A percentile compares a stretch with the other conserved stretches of the same genome.
These are phyloP conservation scores for Alternaria arborescens DNA, from an alignment of 2,329 filamentous ascomycete genomes.

Conservation along the genomic window DNA sequence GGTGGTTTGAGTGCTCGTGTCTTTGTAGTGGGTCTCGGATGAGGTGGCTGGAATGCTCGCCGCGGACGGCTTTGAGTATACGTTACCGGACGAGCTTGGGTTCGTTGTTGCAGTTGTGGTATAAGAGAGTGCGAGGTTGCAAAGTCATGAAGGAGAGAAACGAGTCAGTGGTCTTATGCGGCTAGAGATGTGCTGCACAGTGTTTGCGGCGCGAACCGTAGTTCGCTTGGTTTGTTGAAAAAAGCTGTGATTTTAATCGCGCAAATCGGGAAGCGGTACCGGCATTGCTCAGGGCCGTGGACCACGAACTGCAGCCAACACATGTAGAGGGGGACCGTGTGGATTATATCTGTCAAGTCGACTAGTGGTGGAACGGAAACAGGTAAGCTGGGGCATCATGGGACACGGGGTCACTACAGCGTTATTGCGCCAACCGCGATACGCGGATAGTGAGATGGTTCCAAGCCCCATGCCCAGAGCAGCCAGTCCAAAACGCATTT, in stretches of 20 bases:
- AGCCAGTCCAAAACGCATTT: constrained; percentile 14
- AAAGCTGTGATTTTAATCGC: constrained; percentile 12
- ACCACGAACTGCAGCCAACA: constrained; percentile 4
- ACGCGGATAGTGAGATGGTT: constrained; percentile 13
- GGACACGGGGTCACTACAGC: constrained; percentile 3
- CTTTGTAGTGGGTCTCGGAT: constrained; percentile 2
- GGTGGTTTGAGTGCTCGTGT: neutral
- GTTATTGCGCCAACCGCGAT: constrained; percentile 18
- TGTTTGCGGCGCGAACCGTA: constrained; percentile 10
- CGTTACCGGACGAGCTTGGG: constrained; percentile 13
- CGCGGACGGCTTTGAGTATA: constrained; percentile 9
- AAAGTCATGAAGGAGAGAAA: constrained; percentile 1
- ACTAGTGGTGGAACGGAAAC: constrained; percentile 3
- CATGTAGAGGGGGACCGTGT: neutral
- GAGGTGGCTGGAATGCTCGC: constrained; percentile 6
- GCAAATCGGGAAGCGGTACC: constrained; percentile 12
- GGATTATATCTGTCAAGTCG: constrained; percentile 7
- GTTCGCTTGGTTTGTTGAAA: constrained; percentile 11
- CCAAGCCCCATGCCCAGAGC: constrained; percentile 20
- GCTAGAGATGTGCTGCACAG: constrained; percentile 11
- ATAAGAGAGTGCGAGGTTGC: neutral
- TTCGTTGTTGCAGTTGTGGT: neutral
- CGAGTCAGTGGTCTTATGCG: neutral
- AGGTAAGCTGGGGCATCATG: constrained; percentile 5
- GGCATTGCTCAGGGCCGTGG: constrained; percentile 14